Conservation (phyloP, 768 basidiomycete genomes). For the Brasilioporus rufonigricans region DNA sequence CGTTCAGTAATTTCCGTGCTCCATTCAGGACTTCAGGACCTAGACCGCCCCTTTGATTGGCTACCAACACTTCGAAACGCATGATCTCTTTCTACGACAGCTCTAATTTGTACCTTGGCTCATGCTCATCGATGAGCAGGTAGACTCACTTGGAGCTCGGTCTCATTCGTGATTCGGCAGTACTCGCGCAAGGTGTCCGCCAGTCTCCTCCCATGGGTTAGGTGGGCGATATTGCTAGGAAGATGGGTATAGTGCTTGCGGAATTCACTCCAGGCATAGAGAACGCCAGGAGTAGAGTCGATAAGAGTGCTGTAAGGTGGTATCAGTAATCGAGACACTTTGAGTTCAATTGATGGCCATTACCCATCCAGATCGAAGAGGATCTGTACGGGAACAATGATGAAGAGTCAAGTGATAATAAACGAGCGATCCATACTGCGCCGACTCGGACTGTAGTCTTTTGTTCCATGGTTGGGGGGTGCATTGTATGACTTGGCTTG, state of each 20-base stretch:
- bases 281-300: slow-evolving; percentile 84
- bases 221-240: slow-evolving; percentile 53
- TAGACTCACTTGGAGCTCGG: slow-evolving; percentile 50
- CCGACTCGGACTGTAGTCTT: slow-evolving; percentile 40
- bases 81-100: slow-evolving; percentile 58
- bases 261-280: slow-evolving; percentile 74
- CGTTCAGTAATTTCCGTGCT: slow-evolving; percentile 50
- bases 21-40: slow-evolving; percentile 69
- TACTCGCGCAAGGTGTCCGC: slow-evolving; percentile 71
- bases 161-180: slow-evolving; percentile 60
- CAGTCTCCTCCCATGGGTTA: slow-evolving; percentile 74
- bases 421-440: slow-evolving; percentile 41
- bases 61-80: slow-evolving; percentile 77
- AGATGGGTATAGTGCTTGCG: slow-evolving; percentile 51
- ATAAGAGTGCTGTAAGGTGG: slow-evolving; percentile 54
- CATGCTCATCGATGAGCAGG: not conserved
- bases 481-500: too few species aligned
- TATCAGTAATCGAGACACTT: slow-evolving; percentile 2
- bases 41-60: slow-evolving; percentile 38
- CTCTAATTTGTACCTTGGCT: not conserved
- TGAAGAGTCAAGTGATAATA: not conserved
- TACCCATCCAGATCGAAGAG: slow-evolving; percentile 74
- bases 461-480: slow-evolving; percentile 17
- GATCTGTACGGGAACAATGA: slow-evolving; percentile 40
- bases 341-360: slow-evolving; percentile 14